Conservation (phyloP, 306 rosid species). For the Fragaria nilgerrensis region DNA sequence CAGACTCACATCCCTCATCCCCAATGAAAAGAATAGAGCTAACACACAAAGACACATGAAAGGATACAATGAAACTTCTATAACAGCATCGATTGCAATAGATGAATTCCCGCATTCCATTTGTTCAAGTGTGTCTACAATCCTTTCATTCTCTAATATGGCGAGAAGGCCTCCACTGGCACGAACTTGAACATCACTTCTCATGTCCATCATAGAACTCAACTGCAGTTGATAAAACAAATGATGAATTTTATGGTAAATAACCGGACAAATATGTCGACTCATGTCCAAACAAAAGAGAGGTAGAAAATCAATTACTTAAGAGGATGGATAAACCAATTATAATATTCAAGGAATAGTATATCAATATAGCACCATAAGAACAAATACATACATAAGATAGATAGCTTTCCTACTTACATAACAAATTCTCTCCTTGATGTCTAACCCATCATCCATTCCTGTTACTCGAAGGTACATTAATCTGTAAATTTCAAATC, state of each 20-base stretch:
- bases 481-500: conserved; percentile 52
- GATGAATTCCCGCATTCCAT: conserved; percentile 73
- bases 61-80: conserved; percentile 88
- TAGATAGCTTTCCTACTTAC: conserved; percentile 49
- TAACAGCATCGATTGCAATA: conserved; percentile 70
- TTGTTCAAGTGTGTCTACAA: conserved; percentile 81
- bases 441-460: conserved; percentile 89
- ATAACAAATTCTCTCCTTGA: conserved; percentile 78
- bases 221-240: conserved; percentile 44
- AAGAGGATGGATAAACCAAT: not conserved
- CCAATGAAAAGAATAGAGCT: conserved; percentile 2
- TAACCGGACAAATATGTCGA: conserved; percentile 8
- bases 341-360: not conserved
- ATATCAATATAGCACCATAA: conserved; percentile 2
- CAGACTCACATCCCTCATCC: not conserved
- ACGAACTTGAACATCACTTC: conserved; percentile 93
- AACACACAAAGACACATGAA: conserved; percentile 23
- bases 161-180: conserved; percentile 98
- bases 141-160: conserved; percentile 85
- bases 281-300: not conserved
- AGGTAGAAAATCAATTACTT: not conserved
- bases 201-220: conserved; percentile 97
- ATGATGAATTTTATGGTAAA: not conserved
- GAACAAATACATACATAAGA: conserved; percentile 3
- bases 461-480: conserved; percentile 89